Evolutionary conservation across 345 rosid genomes (phyloP).

Genomic region (Eucalyptus viminalis): DNA sequence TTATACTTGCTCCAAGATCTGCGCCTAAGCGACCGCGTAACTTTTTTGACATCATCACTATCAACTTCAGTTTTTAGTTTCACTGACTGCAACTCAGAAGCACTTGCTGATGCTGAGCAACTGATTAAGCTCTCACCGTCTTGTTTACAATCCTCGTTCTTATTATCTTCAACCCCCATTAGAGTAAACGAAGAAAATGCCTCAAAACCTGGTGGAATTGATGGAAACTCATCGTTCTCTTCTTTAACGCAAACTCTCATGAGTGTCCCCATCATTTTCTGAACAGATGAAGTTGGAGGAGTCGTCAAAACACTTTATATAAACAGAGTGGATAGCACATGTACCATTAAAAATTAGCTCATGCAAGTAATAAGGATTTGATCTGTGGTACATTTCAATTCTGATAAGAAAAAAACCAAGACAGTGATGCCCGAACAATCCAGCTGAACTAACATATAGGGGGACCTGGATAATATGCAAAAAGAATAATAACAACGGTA

Average conservation of each 20-base stretch:
- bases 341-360: neutral
- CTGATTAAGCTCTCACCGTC: conserved; percentile 11
- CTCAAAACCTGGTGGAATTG: conserved; percentile 97
- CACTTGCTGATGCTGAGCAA: conserved; percentile 22
- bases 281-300: neutral
- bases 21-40: conserved; percentile 38
- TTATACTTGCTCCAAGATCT: conserved; percentile 57
- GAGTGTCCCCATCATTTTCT: conserved; percentile 66
- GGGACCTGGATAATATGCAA: neutral
- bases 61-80: conserved; percentile 33
- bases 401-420: neutral
- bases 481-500: neutral
- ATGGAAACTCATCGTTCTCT: conserved; percentile 76
- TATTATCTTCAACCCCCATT: conserved; percentile 28
- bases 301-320: neutral
- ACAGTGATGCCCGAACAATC: neutral
- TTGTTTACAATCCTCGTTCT: conserved; percentile 5
- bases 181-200: conserved; percentile 64
- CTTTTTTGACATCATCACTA: conserved; percentile 14
- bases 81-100: conserved; percentile 26
- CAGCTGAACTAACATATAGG: neutral
- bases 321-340: neutral
- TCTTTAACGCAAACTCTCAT: conserved; percentile 73
- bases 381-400: neutral
- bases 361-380: neutral